These are phyloP conservation scores for Boletus rufocinnamomeus DNA, from an alignment of 768 basidiomycete genomes.

Conservation along the genomic window DNA sequence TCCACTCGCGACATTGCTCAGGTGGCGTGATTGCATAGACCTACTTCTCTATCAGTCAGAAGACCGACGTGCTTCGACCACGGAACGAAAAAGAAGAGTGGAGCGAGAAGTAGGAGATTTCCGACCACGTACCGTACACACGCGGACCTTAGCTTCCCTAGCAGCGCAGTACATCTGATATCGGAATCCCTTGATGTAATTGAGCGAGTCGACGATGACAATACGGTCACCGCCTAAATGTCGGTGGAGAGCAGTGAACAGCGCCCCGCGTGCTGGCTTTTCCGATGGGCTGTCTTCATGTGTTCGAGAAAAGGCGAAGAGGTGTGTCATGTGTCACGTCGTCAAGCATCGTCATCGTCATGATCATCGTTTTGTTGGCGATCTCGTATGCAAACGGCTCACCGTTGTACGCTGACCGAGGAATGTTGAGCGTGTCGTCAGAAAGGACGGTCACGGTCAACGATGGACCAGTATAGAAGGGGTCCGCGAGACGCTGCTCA, in stretches of 20 bases:
- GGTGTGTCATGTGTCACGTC: too few relatives aligned
- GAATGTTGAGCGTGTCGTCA: constrained; percentile 69
- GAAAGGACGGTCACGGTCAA: constrained; percentile 57
- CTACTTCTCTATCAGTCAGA: constrained; percentile 42
- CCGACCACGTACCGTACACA: constrained; percentile 72
- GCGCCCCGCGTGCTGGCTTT: constrained; percentile 82
- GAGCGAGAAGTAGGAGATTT: too few relatives aligned
- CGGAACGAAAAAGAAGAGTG: background rate
- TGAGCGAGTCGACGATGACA: constrained; percentile 86
- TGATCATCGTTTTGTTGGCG: background rate
- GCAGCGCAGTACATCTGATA: constrained; percentile 99
- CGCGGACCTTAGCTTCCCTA: constrained; percentile 79
- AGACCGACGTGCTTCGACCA: background rate
- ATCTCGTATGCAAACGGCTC: constrained; percentile 17
- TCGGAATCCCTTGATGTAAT: constrained; percentile 98
- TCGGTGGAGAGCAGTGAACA: constrained; percentile 83
- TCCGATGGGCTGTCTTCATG: constrained; percentile 72
- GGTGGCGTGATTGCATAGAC: constrained; percentile 74
- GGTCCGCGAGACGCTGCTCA: constrained; percentile 48
- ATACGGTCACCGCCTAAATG: constrained; percentile 71
- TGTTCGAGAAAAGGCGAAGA: background rate
- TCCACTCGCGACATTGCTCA: constrained; percentile 79
- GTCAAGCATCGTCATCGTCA: background rate
- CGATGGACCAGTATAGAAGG: constrained; percentile 53
- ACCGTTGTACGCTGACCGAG: constrained; percentile 76